Conservation (phyloP, 148 eudicot genomes). For the Diospyros kaki region DNA sequence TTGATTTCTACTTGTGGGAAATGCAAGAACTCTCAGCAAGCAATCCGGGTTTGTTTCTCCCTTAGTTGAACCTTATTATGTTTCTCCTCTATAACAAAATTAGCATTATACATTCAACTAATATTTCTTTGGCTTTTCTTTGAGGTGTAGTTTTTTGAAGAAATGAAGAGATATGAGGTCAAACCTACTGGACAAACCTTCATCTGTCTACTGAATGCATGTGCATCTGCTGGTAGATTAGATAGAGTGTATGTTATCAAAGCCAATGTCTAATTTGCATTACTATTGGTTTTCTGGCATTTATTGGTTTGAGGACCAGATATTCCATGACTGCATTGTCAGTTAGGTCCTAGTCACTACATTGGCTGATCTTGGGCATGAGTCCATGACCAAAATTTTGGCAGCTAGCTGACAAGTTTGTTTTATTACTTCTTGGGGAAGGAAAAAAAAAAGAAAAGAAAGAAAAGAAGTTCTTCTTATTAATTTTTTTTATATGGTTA, state of each 20-base stretch:
- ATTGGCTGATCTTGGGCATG: no score
- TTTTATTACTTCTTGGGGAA: background rate
- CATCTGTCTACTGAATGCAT: slow-evolving; percentile 88
- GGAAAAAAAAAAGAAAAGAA: no score
- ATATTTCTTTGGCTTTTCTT: slow-evolving; percentile 14
- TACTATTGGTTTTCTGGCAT: background rate
- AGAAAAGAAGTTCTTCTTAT: no score
- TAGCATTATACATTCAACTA: background rate
- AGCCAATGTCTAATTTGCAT: slow-evolving; percentile 2
- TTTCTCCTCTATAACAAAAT: background rate
- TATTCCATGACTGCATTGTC: background rate
- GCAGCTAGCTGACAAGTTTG: background rate
- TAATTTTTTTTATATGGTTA: no score
- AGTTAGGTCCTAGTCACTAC: background rate
- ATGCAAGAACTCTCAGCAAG: slow-evolving; percentile 67
- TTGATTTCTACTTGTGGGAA: slow-evolving; percentile 84
- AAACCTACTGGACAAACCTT: slow-evolving; percentile 91
- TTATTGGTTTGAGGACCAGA: background rate
- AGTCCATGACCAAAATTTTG: background rate
- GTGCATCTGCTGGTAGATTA: slow-evolving; percentile 76
- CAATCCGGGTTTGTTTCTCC: slow-evolving; percentile 49
- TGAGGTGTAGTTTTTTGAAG: slow-evolving; percentile 67
- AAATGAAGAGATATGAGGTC: slow-evolving; percentile 90
- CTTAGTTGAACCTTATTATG: slow-evolving; percentile 2
- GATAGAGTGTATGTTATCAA: slow-evolving; percentile 71